Base-by-base conservation (phyloP, 2,329 filamentous ascomycete species). In the Fusarium nurragi region DNA sequence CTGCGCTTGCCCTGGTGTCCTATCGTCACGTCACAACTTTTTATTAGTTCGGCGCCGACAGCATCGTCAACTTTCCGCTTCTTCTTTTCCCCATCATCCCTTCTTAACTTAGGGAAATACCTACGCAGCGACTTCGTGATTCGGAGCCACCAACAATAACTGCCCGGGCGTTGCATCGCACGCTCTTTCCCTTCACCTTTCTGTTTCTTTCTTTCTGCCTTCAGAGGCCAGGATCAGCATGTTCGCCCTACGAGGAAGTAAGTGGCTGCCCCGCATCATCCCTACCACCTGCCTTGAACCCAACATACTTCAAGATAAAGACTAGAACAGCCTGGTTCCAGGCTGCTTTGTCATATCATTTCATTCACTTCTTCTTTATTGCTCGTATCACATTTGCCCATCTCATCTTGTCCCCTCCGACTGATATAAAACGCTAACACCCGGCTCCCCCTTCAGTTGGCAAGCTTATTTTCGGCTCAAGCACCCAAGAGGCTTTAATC, bases 401-500 rank as follows among this genome's bases (percentile, higher is more conserved):
- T 38, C 25, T 18, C 18, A 9, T 12, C 12, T 19, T n/a, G 13
- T 16, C 37, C 16, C 14, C 37, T 38, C 32, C 7, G 22, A 23
- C 23, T n/a, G 48, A 39, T 40, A 59, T 43, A 54, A 40, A 19
- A 41, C 21, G 36, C 67, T 72, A 48, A 73, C 58, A 13, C 22
- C 25, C 19, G 34, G 14, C 36, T 41, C 34, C 32, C 49, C 12
- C 50, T 19, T 32, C 62, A 96, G 93, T 97, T 70, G 91, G 92
- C 79, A 97, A 97, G 80, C 89, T 95, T 74, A 88, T 98, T 75
- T 98, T 98, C 77, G 93, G 96, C 75, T 87, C 85, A 62, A 87
- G 87, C 73, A 92, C 88, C 76, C 94, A 97, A 78, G 94, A 98
- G 81, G 91, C 93, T 44, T 88, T 99, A 75, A 93, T 97, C 79